Base-by-base conservation (phyloP, 2,329 filamentous ascomycete species). In the Aspergillus vadensis region DNA sequence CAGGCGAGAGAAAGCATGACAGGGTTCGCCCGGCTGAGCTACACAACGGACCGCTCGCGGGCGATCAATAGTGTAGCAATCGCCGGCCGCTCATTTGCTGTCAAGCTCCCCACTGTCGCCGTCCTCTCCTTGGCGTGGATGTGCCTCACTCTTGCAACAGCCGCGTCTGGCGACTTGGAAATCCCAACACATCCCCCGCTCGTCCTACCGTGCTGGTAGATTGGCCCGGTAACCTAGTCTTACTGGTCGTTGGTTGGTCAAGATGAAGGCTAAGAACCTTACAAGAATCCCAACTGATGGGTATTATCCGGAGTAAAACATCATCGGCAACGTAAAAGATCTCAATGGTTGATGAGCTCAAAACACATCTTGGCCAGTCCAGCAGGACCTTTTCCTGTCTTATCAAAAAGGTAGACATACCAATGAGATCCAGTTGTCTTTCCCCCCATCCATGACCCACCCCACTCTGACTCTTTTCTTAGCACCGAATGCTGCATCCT, bases 91-190 rank as follows among this genome's bases (percentile, higher is more conserved):
- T 58, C 44, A 65, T 65, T 65, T 49, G 63, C 39, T 43, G 49
- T 25, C 15, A 19, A 32, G 19, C 21, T 52, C 19, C 56, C 51
- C 50, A 60, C 47, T 23, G 21, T 53, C 62, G 54, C 61, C 59
- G 53, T 39, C 30, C 60, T 47, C 55, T 58, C 19, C 60, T 57
- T 65, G 57, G 54, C 55, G 55, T 58, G 38, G 43, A 44, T 50
- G 44, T 57, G 44, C 53, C 49, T 59, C 52, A 51, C 51, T 58
- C 55, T 50, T 27, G 25, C 57, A 62, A 60, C 62, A 68, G 66
- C 66, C 66, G 66, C 66, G 62, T 65, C 64, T 68, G 64, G 65
- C 66, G 66, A 65, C 56, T 39, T 49, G 48, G 55, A 63, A 66
- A 64, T 65, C 48, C 32, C 43, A 41, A 43, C 52, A 44, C 38